Base-by-base conservation (phyloP, 2,329 filamentous ascomycete species). In the Colletotrichum salicis region DNA sequence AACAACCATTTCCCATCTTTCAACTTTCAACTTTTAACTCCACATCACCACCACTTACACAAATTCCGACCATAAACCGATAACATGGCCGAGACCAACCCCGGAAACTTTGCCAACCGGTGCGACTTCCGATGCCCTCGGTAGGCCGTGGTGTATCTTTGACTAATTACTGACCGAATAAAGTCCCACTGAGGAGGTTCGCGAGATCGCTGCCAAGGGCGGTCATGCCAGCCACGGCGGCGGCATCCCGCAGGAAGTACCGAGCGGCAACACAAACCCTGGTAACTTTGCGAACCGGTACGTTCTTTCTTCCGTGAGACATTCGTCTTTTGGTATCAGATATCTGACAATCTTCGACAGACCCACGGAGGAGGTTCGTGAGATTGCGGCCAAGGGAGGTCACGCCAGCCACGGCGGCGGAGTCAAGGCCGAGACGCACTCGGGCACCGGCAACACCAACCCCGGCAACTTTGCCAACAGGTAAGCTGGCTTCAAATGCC, bases 121-220 rank as follows among this genome's bases (percentile, higher is more conserved):
- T 73, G 80, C 82, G 64, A 83, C 85, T 12, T 35, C 33, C 33
- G 11, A 35, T 8, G 33, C 33, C 5, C 2, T 12, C 2, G 27
- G 5, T 3, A 35, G 5, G 33, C 8, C 11, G 11, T 35, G 33
- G 11, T 1, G 2, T 35, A 12, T 8, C 33, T 35, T 35, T 48
- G 8, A 48, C 8, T 48, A 0, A 11, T n/a, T 48, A 19, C 41
- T 48, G 19, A 48, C 41, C 7, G 41, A n/a, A 22, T 10, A 22
- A 48, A 82, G 79, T 10, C 78, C 84, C 72, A 81, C 82, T 63
- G 84, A 85, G 13, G 84, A 87, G 74, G 83, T 86, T 13, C 76
- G 79, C 3, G 78, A 82, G 5, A 84, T 85, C 67, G 82, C 82
- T 1, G 78, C 78, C 62, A 84, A 84, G 75, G 82, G 83, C 24